phyloP scores from a whole-genome alignment of 345 rosid species.

The Schrenkiella parvula region DNA sequence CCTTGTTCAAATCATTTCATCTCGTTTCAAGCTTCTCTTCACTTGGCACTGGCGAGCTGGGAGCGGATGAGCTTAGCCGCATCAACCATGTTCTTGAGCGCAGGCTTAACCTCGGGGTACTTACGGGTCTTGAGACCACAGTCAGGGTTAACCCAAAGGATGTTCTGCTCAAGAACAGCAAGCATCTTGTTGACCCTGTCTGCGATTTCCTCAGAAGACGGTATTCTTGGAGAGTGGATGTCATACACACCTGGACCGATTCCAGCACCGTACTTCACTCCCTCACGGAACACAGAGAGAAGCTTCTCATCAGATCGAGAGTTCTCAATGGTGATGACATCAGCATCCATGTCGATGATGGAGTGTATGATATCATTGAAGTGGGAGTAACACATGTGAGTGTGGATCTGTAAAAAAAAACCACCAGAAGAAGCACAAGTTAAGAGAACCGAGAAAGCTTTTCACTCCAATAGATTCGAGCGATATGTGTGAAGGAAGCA shows the following conservation, averaged over 20 bases:
- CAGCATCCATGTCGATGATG: conserved; percentile 98
- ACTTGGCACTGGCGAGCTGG: conserved; percentile 89
- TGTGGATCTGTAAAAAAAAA: conserved; percentile 70
- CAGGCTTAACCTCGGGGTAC: conserved; percentile 87
- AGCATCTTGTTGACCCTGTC: conserved; percentile 99
- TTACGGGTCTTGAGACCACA: conserved; percentile 98
- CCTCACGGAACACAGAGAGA: conserved; percentile 95
- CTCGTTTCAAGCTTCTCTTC: conserved; percentile 28
- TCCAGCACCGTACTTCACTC: conserved; percentile 96
- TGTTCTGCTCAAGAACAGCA: conserved; percentile 87
- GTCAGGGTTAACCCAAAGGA: conserved; percentile 99
- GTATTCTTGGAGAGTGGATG: conserved; percentile 98
- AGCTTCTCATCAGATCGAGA: conserved; percentile 99
- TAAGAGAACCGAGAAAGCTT: neutral
- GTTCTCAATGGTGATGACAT: conserved; percentile 98
- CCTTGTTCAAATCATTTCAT: neutral
- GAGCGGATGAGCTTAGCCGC: conserved; percentile 93
- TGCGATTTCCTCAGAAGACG: conserved; percentile 87
- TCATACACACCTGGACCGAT: conserved; percentile 98
- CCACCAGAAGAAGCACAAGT: neutral
- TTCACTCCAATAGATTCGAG: neutral
- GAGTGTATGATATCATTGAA: conserved; percentile 99
- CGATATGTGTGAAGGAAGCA: neutral
- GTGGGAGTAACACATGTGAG: conserved; percentile 99
- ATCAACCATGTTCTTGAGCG: conserved; percentile 84